Percentiles rank a stretch among this genome's conserved stretches.
phyloP scores from a whole-genome alignment of 352 stramenopile genomes.

The Albugo laibachii region DNA sequence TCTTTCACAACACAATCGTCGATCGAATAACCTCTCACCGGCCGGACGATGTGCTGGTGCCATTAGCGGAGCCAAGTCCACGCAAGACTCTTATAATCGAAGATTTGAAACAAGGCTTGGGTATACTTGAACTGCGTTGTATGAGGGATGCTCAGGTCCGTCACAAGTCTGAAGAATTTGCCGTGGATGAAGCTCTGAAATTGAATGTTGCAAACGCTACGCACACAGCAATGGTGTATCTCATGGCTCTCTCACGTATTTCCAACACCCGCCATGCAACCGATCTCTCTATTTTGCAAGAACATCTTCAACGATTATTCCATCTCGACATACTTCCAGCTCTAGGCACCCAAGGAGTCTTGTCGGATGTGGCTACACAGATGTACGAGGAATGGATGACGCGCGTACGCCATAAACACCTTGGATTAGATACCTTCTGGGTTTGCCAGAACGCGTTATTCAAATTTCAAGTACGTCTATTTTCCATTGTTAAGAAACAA shows the following conservation, averaged over 20 bases:
- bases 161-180: constrained; percentile 18
- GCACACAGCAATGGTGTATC: constrained; percentile 80
- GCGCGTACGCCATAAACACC: constrained; percentile 67
- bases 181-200: constrained; percentile 80
- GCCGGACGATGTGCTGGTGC: constrained; percentile 20
- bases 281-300: constrained; percentile 16
- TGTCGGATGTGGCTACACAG: constrained; percentile 14
- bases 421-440: constrained; percentile 87
- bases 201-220: constrained; percentile 82
- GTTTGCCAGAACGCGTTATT: constrained; percentile 78
- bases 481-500: constrained; percentile 14
- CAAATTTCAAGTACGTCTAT: constrained; percentile 21
- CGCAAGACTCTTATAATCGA: constrained; percentile 46
- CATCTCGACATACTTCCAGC: constrained; percentile 51
- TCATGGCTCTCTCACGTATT: constrained; percentile 26
- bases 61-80: constrained; percentile 33
- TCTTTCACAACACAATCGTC: constrained; percentile 77
- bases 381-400: constrained; percentile 72
- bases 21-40: constrained; percentile 49
- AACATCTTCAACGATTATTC: constrained; percentile 74
- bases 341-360: constrained; percentile 14
- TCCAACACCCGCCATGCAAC: constrained; percentile 14
- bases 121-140: constrained; percentile 18
- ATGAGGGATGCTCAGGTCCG: constrained; percentile 38
- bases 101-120: constrained; percentile 14